Conservation (phyloP, 768 basidiomycete species). For the Omphalotus guepiniiformis region DNA sequence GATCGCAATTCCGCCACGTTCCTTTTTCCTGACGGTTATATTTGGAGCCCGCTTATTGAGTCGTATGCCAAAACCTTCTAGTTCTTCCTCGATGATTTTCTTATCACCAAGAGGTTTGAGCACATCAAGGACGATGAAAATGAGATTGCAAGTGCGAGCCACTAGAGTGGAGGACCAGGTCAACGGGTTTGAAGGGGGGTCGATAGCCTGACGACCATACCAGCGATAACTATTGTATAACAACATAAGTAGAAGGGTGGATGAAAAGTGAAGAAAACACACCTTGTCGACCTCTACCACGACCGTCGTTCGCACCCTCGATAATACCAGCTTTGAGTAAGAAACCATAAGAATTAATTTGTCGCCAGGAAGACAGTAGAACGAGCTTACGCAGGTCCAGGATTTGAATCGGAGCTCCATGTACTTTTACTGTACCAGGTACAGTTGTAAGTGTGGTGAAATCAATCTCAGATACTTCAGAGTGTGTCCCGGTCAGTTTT, state of each 20-base stretch:
- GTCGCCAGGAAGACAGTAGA: neutral
- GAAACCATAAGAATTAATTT: neutral
- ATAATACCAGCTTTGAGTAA: conserved; percentile 83
- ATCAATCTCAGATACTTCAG: conserved; percentile 93
- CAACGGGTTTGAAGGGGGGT: conserved; percentile 10
- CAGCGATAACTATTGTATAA: conserved; percentile 60
- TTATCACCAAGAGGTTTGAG: conserved; percentile 98
- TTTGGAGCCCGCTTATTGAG: conserved; percentile 93
- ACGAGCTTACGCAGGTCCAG: conserved; percentile 73
- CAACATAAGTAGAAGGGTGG: conserved; percentile 4
- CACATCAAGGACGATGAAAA: conserved; percentile 98
- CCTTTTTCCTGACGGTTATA: conserved; percentile 78
- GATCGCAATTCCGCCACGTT: conserved; percentile 91
- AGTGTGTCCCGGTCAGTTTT: conserved; percentile 93
- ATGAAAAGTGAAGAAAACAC: conserved; percentile 22
- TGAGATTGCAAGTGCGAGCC: conserved; percentile 95
- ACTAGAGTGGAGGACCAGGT: conserved; percentile 44
- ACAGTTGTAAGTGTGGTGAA: conserved; percentile 90
- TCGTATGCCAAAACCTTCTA: conserved; percentile 98
- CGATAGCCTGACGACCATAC: conserved; percentile 36
- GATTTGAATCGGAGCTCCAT: conserved; percentile 95
- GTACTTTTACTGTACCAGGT: conserved; percentile 59
- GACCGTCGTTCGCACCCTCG: conserved; percentile 94
- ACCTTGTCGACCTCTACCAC: conserved; percentile 94
- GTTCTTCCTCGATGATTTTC: conserved; percentile 82